A percentile compares a stretch with the other conserved stretches of the same genome.
These are phyloP conservation scores for Trametes meyenii DNA, from an alignment of 768 basidiomycete species.

Conservation along the genomic window DNA sequence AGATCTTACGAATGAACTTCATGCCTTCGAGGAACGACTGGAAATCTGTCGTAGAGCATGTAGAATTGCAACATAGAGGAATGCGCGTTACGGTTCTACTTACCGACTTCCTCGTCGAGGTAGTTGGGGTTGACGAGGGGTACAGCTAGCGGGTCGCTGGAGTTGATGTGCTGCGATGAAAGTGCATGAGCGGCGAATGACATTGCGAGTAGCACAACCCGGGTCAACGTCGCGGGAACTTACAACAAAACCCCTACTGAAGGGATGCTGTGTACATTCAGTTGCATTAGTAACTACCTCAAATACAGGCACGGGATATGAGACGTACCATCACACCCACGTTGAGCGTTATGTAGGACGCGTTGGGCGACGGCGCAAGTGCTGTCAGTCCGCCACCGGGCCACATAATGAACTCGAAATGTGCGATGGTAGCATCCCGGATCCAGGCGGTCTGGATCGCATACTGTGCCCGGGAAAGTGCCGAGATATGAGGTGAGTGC, in stretches of 20 bases:
- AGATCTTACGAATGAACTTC: background rate
- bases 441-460: background rate
- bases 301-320: background rate
- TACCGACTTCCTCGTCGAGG: constrained; percentile 6
- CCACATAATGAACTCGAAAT: constrained; percentile 4
- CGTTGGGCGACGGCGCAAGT: background rate
- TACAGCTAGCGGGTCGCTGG: background rate
- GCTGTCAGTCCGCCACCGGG: constrained; percentile 1
- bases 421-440: background rate
- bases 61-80: too few relatives aligned
- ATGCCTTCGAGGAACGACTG: background rate
- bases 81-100: background rate
- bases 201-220: too few relatives aligned
- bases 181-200: background rate
- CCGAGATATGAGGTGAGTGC: background rate
- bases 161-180: constrained; percentile 2
- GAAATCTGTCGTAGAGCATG: background rate
- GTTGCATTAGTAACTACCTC: too few relatives aligned
- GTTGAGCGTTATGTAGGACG: background rate
- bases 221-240: too few relatives aligned
- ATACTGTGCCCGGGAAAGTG: background rate
- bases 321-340: constrained; percentile 1
- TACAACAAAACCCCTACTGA: constrained; percentile 3
- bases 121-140: constrained; percentile 5
- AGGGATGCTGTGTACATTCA: constrained; percentile 1